phyloP scores from a whole-genome alignment of 2,329 filamentous ascomycete species.

The Pseudohalonectria lignicola region DNA sequence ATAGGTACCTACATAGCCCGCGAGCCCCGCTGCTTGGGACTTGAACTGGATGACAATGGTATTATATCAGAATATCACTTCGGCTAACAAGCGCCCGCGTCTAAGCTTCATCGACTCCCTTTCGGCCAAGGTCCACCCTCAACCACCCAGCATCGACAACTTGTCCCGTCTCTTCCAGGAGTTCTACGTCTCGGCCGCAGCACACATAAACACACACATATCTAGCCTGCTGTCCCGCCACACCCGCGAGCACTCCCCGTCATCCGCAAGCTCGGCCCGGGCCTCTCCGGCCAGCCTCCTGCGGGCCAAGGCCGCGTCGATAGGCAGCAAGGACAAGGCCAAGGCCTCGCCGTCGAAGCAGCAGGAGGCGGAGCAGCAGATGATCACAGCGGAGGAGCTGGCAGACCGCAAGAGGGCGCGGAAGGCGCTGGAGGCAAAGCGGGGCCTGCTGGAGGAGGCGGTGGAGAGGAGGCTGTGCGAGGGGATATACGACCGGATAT shows the following conservation, averaged over 20 bases:
- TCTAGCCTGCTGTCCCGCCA: slow-evolving; percentile 66
- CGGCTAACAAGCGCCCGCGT: too few species aligned
- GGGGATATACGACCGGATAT: slow-evolving; percentile 77
- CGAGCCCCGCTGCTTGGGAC: too few species aligned
- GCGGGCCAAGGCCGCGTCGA: slow-evolving; percentile 42
- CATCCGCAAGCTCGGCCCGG: slow-evolving; percentile 41
- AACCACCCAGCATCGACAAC: slow-evolving; percentile 71
- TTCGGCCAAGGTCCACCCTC: slow-evolving; percentile 74
- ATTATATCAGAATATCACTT: too few species aligned
- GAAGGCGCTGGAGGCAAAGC: slow-evolving; percentile 68
- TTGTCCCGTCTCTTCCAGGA: slow-evolving; percentile 86
- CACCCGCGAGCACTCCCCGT: slow-evolving; percentile 53
- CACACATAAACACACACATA: slow-evolving; percentile 80
- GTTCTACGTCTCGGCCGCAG: slow-evolving; percentile 74
- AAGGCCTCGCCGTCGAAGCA: slow-evolving; percentile 24
- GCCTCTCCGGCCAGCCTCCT: slow-evolving; percentile 45
- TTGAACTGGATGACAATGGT: too few species aligned
- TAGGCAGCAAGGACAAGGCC: slow-evolving; percentile 37
- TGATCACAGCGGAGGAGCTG: slow-evolving; percentile 84
- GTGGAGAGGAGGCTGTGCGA: slow-evolving; percentile 82
- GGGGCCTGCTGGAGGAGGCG: slow-evolving; percentile 71
- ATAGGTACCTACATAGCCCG: slow-evolving; percentile 71
- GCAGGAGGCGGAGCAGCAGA: slow-evolving; percentile 55
- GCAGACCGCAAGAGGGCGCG: slow-evolving; percentile 68
- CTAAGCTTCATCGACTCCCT: slow-evolving; percentile 91